phyloP scores from a whole-genome alignment of 192 early-diverging fungal genomes.

The Rhizoclosmatium globosum region DNA sequence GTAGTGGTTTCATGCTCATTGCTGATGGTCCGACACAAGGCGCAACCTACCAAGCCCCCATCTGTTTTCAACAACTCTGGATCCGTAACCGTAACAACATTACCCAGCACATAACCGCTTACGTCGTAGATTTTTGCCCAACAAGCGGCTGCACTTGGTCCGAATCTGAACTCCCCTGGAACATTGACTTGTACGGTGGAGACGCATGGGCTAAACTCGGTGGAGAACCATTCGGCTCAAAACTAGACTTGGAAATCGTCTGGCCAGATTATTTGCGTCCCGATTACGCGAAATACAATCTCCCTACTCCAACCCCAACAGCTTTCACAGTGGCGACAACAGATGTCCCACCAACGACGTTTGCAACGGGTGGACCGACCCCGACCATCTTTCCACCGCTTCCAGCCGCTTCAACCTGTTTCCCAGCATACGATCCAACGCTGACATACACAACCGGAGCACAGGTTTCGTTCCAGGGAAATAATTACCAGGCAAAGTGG shows the following conservation, averaged over 20 bases:
- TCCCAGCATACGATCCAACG: not conserved
- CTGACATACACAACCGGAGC: not conserved
- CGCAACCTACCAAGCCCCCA: not conserved
- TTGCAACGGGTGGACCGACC: not conserved
- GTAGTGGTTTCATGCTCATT: too few relatives aligned
- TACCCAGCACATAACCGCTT: not conserved
- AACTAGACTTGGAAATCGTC: not conserved
- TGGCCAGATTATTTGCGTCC: not conserved
- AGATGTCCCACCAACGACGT: not conserved
- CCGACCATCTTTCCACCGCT: not conserved
- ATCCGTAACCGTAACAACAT: not conserved
- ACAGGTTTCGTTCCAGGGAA: not conserved
- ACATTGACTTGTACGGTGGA: not conserved
- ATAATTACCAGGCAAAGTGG: not conserved
- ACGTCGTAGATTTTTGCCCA: not conserved
- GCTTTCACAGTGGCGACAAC: not conserved
- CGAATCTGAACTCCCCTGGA: not conserved
- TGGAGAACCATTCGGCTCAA: not conserved
- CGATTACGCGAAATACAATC: not conserved
- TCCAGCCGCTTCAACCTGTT: not conserved
- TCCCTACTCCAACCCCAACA: not conserved
- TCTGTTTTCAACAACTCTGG: not conserved
- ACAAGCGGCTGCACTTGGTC: not conserved
- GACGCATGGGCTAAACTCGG: not conserved
- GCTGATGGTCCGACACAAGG: too few relatives aligned